Base-by-base conservation (phyloP, 2,329 filamentous ascomycete species). In the Claviceps maximensis region DNA sequence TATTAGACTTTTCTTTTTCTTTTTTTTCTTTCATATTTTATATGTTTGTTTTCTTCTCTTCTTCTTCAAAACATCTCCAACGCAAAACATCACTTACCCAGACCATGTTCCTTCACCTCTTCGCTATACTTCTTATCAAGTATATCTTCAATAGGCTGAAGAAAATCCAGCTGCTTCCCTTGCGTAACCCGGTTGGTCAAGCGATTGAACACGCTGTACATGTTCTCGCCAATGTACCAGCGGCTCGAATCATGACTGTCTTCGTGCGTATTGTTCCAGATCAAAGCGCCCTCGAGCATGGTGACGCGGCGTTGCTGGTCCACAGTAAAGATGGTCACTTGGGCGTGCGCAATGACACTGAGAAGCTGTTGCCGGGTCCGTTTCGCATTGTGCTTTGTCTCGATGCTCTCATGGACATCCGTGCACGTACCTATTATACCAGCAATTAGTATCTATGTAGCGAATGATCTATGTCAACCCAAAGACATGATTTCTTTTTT, bases 261-360 rank as follows among this genome's bases (percentile, higher is more conserved):
- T 25, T 72, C 66, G 40, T 66, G 58, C 2, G 63, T 67, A n/a
- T 68, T 69, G 55, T 75, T 72, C 75, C 76, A 79, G 10, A 80
- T 78, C 54, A 82, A 68, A 0, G 79, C 76, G 0, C 87, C 87
- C 65, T 90, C 86, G 0, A 89, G 71, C 66, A 90, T 77, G 0
- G 79, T 85, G 1, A 90, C 68, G 6, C 73, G 77, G 27, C 76
- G 71, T 12, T 82, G 69, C 10, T 71, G 71, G 56, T 90, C 80
- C 4, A 89, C 78, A 0, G 83, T 83, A 71, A 89, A 90, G 1
- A 91, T 75, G 1, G 86, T 87, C 31, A 89, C 85, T 52, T 83
- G 80, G 0, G 86, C 83, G 60, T 89, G 84, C 38, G 83, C 78
- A 53, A 90, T 82, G 27, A 90, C 86, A 55, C 81, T 84, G 9